phyloP scores from a whole-genome alignment of 176 grass and related monocot genomes.

The Cenchrus americanus region DNA sequence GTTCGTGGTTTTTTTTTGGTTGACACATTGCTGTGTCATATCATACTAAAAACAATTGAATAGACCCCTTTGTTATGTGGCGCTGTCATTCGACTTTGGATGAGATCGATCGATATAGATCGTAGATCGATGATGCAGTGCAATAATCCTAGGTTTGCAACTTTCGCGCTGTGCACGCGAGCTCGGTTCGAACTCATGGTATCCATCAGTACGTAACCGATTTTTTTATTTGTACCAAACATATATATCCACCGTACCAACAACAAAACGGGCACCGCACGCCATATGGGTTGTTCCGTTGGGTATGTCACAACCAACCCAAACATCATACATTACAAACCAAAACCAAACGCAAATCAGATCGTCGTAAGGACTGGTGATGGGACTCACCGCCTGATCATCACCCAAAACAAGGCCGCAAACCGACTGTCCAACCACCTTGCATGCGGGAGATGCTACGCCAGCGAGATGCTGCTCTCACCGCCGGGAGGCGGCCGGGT shows the following conservation, averaged over 20 bases:
- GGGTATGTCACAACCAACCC: conserved; percentile 48
- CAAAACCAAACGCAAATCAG: conserved; percentile 16
- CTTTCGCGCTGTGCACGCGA: background rate
- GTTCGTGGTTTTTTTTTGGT: too few relatives aligned
- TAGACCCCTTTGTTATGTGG: too few relatives aligned
- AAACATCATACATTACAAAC: background rate
- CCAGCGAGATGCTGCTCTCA: conserved; percentile 77
- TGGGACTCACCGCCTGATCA: conserved; percentile 24
- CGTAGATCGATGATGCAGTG: too few relatives aligned
- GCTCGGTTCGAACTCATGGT: background rate
- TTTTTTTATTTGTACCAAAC: background rate
- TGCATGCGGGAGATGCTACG: conserved; percentile 43
- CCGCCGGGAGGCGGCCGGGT: conserved; percentile 79
- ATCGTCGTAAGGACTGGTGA: conserved; percentile 8
- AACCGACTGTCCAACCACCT: conserved; percentile 22
- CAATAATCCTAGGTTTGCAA: too few relatives aligned
- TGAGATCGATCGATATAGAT: too few relatives aligned
- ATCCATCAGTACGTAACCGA: background rate
- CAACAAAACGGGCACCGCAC: background rate
- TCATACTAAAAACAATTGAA: too few relatives aligned
- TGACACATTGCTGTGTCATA: too few relatives aligned
- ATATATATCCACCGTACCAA: conserved; percentile 4
- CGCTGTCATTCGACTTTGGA: too few relatives aligned
- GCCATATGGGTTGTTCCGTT: conserved; percentile 42
- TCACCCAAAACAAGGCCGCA: conserved; percentile 30